Evolutionary conservation across 179 eudicot genomes (phyloP), one percentile per base, ranked within the genome.

Genomic region (Silene noctiflora): DNA sequence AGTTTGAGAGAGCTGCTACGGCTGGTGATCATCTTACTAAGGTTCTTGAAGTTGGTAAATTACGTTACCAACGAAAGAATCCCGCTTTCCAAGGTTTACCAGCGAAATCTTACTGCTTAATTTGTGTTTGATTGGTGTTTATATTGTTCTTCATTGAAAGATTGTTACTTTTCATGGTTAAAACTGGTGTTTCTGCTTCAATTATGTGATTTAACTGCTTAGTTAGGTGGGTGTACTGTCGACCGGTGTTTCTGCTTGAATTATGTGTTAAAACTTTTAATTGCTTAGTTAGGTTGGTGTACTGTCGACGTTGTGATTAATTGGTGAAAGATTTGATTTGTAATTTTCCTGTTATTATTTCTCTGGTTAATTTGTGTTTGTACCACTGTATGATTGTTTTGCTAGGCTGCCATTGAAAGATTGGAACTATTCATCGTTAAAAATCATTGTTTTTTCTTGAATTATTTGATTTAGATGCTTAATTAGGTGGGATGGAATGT

Each of bases 11-110:
- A 27, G 99, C 99, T 59, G 86, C 93, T 2, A 80, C 87, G 22
- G 86, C 87, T 3, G 99, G 98, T 65, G 75, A 33, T 67, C 96
- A 88, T 72, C 78, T 95, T 71, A 84, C 81, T 13, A 87, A 85
- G 86, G 84, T 95, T 56, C 96, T 95, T 71, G 99, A 95, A 73
- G 91, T 85, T 14, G 97, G 98, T n/a, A 91, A 89, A 76, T 71
- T 85, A 24, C 90, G 91, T 2, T 85, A 91, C 69, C 86, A 88
- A 3, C 82, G 84, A 4, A 86, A 83, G 75, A 74, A 75, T 25
- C 76, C 83, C 24, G 84, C 84, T 75, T 82, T 55, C n/a, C 84
- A 82, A 78, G 84, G 84, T 82, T 66, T 13, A 51, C 16, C 9
- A 56, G 58, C 35, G 66, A 14, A 0, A 51, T 71, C 10, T 72